A percentile compares a stretch with the other conserved stretches of the same genome.
phyloP scores from a whole-genome alignment of 352 stramenopile species.

The Globisporangium canariense region DNA sequence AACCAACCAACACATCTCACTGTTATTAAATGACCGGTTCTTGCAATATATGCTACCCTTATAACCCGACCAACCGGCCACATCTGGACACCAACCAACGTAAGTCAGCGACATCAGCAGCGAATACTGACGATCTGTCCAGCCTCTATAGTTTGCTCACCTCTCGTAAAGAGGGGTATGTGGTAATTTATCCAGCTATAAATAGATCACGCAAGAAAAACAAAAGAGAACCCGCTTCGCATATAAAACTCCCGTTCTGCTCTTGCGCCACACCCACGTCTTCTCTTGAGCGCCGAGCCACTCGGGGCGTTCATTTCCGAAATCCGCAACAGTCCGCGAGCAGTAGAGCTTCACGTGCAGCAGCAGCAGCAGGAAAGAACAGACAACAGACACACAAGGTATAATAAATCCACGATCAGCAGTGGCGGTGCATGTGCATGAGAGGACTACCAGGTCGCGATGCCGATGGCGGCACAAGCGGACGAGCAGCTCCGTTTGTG shows the following conservation, averaged over 20 bases:
- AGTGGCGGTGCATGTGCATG: not conserved
- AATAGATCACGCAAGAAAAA: not conserved
- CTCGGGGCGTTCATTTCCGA: conserved; percentile 10
- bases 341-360: not conserved
- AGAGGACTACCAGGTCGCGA: not conserved
- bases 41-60: too few species aligned
- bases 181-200: too few species aligned
- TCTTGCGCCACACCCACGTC: not conserved
- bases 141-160: too few species aligned
- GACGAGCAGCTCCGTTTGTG: not conserved
- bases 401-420: not conserved
- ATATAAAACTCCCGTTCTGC: not conserved
- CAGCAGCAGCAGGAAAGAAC: not conserved
- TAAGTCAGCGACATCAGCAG: too few species aligned
- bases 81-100: not conserved
- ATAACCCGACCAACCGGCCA: too few species aligned
- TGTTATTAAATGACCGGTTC: too few species aligned
- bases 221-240: not conserved
- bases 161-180: too few species aligned
- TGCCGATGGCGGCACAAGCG: not conserved
- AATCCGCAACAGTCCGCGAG: conserved; percentile 8
- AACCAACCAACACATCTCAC: too few species aligned
- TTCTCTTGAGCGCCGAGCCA: not conserved
- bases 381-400: not conserved
- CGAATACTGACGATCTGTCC: too few species aligned